These are phyloP conservation scores for Heliosperma pusillum DNA, from an alignment of 148 eudicot species.

Conservation along the genomic window DNA sequence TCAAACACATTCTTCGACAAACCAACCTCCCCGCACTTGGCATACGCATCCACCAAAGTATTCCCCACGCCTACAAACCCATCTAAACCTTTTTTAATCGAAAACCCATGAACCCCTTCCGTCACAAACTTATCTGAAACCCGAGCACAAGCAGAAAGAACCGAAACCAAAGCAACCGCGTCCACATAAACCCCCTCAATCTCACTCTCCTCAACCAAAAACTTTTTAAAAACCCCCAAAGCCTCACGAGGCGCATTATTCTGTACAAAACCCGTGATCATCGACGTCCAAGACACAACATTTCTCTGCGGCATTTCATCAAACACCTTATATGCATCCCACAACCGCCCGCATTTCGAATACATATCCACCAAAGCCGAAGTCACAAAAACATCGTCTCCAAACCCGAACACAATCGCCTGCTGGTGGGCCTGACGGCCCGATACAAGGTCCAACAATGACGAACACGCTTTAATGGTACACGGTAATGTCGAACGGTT, in stretches of 20 bases:
- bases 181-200: conserved; percentile 34
- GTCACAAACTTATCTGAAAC: conserved; percentile 37
- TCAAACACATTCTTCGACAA: conserved; percentile 58
- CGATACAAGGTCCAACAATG: conserved; percentile 41
- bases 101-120: conserved; percentile 55
- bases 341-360: conserved; percentile 52
- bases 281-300: conserved; percentile 68
- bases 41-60: conserved; percentile 69
- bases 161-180: conserved; percentile 52
- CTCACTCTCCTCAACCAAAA: conserved; percentile 38
- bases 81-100: conserved; percentile 46
- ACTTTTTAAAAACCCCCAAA: conserved; percentile 44
- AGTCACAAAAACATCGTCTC: conserved; percentile 48
- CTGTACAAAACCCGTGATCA: conserved; percentile 63
- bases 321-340: conserved; percentile 57
- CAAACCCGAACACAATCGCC: conserved; percentile 52
- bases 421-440: conserved; percentile 69
- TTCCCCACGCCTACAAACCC: conserved; percentile 45
- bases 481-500: conserved; percentile 69
- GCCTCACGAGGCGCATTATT: conserved; percentile 46
- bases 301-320: conserved; percentile 54
- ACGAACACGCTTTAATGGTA: conserved; percentile 57
- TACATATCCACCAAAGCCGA: conserved; percentile 68
- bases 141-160: conserved; percentile 59
- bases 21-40: conserved; percentile 60